Conservation (phyloP, 306 rosid genomes). For the Vigna angularis region DNA sequence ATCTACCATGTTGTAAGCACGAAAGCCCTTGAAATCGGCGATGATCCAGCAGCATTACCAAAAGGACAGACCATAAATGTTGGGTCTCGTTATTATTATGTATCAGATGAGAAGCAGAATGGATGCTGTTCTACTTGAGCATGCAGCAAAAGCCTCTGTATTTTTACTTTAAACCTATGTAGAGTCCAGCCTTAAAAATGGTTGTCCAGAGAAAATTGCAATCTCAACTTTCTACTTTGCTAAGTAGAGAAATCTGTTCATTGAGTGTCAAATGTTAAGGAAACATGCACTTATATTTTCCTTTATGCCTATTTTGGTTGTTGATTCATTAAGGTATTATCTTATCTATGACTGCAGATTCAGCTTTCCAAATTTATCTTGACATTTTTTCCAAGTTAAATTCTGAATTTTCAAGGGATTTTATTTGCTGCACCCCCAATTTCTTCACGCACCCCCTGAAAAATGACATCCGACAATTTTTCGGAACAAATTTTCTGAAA, state of each 20-base stretch:
- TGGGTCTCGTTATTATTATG: slow-evolving; percentile 76
- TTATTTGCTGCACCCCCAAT: too few species aligned
- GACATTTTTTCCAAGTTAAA: background rate
- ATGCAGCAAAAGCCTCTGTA: slow-evolving; percentile 25
- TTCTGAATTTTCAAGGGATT: background rate
- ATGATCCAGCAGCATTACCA: slow-evolving; percentile 81
- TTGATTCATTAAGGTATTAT: slow-evolving; percentile 32
- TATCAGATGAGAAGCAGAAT: slow-evolving; percentile 71
- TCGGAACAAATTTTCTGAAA: too few species aligned
- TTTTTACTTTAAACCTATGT: slow-evolving; percentile 30
- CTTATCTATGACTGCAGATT: background rate
- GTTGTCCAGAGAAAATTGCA: slow-evolving; percentile 46
- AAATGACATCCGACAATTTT: too few species aligned
- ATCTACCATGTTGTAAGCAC: slow-evolving; percentile 69
- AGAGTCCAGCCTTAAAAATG: slow-evolving; percentile 48
- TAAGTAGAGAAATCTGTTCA: slow-evolving; percentile 47
- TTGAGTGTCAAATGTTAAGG: slow-evolving; percentile 43
- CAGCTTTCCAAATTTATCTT: background rate
- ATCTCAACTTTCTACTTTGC: slow-evolving; percentile 41
- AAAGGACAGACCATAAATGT: slow-evolving; percentile 73
- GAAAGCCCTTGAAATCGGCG: slow-evolving; percentile 76
- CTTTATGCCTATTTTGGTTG: background rate
- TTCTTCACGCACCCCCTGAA: too few species aligned
- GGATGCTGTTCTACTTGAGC: slow-evolving; percentile 73
- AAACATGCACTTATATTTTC: background rate